Conservation (phyloP, 352 stramenopile species). For the Globisporangium apiculatum region DNA sequence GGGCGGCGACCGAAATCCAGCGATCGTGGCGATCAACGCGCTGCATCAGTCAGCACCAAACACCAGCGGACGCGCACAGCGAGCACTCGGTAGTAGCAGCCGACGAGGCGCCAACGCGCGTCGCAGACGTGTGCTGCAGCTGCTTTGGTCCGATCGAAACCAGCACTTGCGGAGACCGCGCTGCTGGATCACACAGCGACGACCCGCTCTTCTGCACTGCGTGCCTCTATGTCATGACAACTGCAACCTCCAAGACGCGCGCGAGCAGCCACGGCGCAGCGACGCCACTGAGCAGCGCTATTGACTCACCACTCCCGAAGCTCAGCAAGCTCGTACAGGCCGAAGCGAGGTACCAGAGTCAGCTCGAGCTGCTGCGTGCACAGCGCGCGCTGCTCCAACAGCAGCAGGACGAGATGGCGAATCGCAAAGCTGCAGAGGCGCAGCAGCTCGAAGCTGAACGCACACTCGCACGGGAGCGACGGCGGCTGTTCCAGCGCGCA, state of each 20-base stretch:
- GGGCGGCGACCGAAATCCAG: constrained; percentile 12
- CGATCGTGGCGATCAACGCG: constrained; percentile 1
- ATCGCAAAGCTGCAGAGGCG: constrained; percentile 25
- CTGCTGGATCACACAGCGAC: not conserved
- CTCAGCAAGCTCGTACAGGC: constrained; percentile 43
- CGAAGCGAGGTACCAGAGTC: constrained; percentile 47
- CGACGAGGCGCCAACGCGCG: not conserved
- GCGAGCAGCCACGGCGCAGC: not conserved
- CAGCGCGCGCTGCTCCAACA: constrained; percentile 39
- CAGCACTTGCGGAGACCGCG: not conserved
- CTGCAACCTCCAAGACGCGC: constrained; percentile 4
- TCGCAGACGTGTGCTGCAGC: constrained; percentile 21
- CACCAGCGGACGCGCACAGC: not conserved
- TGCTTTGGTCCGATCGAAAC: constrained; percentile 29
- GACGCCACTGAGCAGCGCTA: not conserved
- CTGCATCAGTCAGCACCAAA: not conserved
- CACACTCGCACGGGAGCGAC: constrained; percentile 25
- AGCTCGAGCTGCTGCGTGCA: constrained; percentile 33
- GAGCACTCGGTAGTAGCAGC: not conserved
- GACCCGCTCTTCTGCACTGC: constrained; percentile 22
- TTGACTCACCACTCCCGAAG: constrained; percentile 29
- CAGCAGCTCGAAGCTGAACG: constrained; percentile 23
- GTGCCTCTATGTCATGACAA: constrained; percentile 18
- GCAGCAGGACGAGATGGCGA: constrained; percentile 35
- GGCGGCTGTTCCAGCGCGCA: constrained; percentile 26